A percentile compares a stretch with the other conserved stretches of the same genome.
These are phyloP conservation scores for Ascochyta koolunga DNA, from an alignment of 2,329 filamentous ascomycete species.

Conservation along the genomic window DNA sequence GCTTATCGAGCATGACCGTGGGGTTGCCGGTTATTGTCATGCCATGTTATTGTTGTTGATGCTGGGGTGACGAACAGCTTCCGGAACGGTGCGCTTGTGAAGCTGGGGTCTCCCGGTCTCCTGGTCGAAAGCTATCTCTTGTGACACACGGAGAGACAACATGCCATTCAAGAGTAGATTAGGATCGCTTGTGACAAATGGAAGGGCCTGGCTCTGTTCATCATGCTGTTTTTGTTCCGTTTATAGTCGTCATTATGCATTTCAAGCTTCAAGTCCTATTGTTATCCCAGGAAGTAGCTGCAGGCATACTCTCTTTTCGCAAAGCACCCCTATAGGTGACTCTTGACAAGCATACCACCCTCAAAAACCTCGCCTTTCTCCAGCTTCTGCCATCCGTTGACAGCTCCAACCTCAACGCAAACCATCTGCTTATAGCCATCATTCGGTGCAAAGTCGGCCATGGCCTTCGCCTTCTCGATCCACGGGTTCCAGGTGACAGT, in stretches of 20 bases:
- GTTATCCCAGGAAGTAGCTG: background rate
- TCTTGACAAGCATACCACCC: slow-evolving; percentile 64
- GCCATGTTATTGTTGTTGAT: slow-evolving; percentile 29
- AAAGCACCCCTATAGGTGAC: slow-evolving; percentile 33
- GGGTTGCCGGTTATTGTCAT: slow-evolving; percentile 26
- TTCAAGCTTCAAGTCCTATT: background rate
- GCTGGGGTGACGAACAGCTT: slow-evolving; percentile 17
- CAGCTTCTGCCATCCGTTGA: slow-evolving; percentile 80
- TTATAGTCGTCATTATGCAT: slow-evolving; percentile 8
- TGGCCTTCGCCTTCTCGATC: slow-evolving; percentile 79
- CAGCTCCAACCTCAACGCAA: slow-evolving; percentile 88
- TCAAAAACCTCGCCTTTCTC: slow-evolving; percentile 78
- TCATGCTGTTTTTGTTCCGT: background rate
- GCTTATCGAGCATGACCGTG: slow-evolving; percentile 21
- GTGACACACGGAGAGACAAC: background rate
- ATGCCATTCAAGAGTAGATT: background rate
- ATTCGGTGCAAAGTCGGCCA: slow-evolving; percentile 87
- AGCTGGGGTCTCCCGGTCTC: slow-evolving; percentile 22
- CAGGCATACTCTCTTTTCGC: background rate
- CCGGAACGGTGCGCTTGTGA: slow-evolving; percentile 20
- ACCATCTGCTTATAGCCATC: slow-evolving; percentile 93
- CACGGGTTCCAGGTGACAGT: slow-evolving; percentile 98
- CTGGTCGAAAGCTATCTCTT: slow-evolving; percentile 1
- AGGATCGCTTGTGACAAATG: background rate
- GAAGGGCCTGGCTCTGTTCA: background rate